Base-by-base conservation (phyloP, 805 yeast genomes). In the Sungouiozyma ichnusensis region DNA sequence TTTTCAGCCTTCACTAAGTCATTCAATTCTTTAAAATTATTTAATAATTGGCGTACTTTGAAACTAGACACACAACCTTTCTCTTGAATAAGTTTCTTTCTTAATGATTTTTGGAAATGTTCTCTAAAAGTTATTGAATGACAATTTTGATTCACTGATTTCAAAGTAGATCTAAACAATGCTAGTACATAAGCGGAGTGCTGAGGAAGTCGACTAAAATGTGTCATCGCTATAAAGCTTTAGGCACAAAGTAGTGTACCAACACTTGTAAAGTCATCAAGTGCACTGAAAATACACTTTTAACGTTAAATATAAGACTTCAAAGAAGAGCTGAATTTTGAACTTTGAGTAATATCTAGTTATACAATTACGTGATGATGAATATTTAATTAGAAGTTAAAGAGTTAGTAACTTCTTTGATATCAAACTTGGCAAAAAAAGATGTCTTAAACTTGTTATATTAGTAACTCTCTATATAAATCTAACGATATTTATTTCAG, bases 171-270 rank as follows among this genome's bases (percentile, higher is more conserved):
- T 7, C 65, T 50, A 41, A 62, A 65, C 16, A 64, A 46, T 9
- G 44, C 45, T 4, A 59, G 36, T 1, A 65, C 66, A 35, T 59
- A 52, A 4, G 31, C 29, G 37, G 46, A 55, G 39, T 66, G 70
- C 2, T 55, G 44, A 3, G 42, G 42, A 3, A 63, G 40, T 7
- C 46, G 33, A 14, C 53, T 51, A 47, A 65, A 65, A 42, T 60
- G 63, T 6, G 51, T 49, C 20, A 57, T 61, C 66, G 11, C 29
- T n/a, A n/a, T n/a, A n/a, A n/a, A n/a, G n/a, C n/a, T n/a, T n/a
- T n/a, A n/a, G n/a, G n/a, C n/a, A n/a, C n/a, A n/a, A n/a, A n/a
- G n/a, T n/a, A n/a, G n/a, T n/a, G n/a, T n/a, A n/a, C n/a, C n/a
- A n/a, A n/a, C n/a, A n/a, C n/a, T n/a, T n/a, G n/a, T n/a, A n/a